Conservation (phyloP, 805 yeast species). For the Myxozyma sirexii region DNA sequence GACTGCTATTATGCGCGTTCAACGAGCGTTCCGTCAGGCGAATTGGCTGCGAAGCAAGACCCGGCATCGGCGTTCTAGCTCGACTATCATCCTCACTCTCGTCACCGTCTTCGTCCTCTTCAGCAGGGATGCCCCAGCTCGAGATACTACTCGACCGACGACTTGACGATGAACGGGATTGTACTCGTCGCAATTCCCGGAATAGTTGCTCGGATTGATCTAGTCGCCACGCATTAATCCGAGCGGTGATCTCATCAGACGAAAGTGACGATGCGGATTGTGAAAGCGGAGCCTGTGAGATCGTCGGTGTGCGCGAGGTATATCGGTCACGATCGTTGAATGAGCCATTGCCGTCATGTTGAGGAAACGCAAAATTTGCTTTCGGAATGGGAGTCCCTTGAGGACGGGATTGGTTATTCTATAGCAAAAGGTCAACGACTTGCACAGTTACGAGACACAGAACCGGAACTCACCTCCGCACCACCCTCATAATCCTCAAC, state of each 20-base stretch:
- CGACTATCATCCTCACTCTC: not conserved
- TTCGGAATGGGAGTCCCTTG: constrained; percentile 9
- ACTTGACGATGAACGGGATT: constrained; percentile 16
- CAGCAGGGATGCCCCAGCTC: constrained; percentile 23
- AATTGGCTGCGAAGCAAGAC: not conserved
- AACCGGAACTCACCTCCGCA: not conserved
- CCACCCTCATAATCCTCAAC: constrained; percentile 3
- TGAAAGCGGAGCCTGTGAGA: constrained; percentile 7
- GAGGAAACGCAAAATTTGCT: constrained; percentile 20
- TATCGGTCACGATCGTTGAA: constrained; percentile 15
- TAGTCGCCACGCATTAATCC: constrained; percentile 48
- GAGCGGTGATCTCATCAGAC: constrained; percentile 41
- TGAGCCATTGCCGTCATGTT: constrained; percentile 33
- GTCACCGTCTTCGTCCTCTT: constrained; percentile 12
- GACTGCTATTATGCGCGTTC: not conserved
- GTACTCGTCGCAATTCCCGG: constrained; percentile 39
- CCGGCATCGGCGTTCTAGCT: not conserved
- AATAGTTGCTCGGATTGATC: constrained; percentile 44
- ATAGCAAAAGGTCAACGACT: too few species aligned
- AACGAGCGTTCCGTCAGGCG: constrained; percentile 3
- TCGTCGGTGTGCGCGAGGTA: constrained; percentile 7
- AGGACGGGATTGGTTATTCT: not conserved
- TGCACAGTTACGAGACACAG: too few species aligned
- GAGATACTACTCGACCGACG: constrained; percentile 16
- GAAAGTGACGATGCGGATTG: constrained; percentile 17